Percentiles rank a stretch among this genome's conserved stretches.
Conservation (phyloP, 345 rosid genomes). For the Excoecaria agallocha region DNA sequence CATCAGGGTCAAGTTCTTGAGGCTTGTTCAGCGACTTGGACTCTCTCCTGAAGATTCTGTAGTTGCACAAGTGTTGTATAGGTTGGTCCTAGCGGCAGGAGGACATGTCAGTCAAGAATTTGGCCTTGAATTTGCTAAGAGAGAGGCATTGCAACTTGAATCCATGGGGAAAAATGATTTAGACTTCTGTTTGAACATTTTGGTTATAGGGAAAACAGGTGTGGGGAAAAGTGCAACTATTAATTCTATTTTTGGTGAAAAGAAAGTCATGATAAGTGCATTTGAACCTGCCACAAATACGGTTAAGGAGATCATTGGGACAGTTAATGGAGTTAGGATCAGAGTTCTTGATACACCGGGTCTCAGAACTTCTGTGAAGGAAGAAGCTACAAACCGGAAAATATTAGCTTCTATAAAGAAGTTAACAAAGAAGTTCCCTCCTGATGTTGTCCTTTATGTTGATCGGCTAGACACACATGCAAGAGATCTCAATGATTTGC, state of each 20-base stretch:
- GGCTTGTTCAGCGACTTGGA: conserved; percentile 47
- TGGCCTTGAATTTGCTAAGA: conserved; percentile 35
- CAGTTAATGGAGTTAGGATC: conserved; percentile 43
- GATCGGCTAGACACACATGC: conserved; percentile 58
- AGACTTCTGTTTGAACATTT: conserved; percentile 54
- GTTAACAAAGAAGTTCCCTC: conserved; percentile 47
- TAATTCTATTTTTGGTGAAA: conserved; percentile 65
- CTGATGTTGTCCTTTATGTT: conserved; percentile 66
- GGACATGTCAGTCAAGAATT: conserved; percentile 27
- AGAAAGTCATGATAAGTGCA: conserved; percentile 44
- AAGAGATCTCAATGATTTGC: conserved; percentile 40
- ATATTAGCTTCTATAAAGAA: conserved; percentile 58
- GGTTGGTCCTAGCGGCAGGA: conserved; percentile 30
- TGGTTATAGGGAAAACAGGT: conserved; percentile 79
- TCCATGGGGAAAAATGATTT: conserved; percentile 35
- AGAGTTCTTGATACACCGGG: conserved; percentile 79
- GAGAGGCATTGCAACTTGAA: conserved; percentile 40
- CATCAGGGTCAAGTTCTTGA: conserved; percentile 54
- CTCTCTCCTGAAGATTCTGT: conserved; percentile 41
- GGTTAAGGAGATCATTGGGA: conserved; percentile 50
- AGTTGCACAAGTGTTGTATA: conserved; percentile 42
- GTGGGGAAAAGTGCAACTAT: conserved; percentile 84
- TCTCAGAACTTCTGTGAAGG: conserved; percentile 44
- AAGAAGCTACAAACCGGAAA: conserved; percentile 48
- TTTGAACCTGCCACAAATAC: conserved; percentile 49